Evolutionary conservation across 225 moss, liverwort and hornwort genomes (phyloP).

Genomic region (Lunularia cruciata): DNA sequence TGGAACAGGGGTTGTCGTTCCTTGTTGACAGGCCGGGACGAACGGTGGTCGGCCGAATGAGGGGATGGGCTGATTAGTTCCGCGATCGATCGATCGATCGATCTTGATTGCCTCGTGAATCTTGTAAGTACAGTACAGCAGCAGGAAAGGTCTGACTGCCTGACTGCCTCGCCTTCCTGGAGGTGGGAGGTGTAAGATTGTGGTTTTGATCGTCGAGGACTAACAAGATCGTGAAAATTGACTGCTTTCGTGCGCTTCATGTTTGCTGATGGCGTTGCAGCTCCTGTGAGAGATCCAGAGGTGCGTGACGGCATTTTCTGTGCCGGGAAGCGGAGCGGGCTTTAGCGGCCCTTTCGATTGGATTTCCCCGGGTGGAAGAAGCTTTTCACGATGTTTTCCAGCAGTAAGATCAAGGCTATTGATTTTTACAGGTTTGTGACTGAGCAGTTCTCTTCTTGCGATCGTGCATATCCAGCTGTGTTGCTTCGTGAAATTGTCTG

Average conservation of each 20-base stretch:
- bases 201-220: too few relatives aligned
- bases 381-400: slow-evolving; percentile 60
- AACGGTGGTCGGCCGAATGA: too few relatives aligned
- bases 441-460: not conserved
- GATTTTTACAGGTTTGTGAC: slow-evolving; percentile 66
- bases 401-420: slow-evolving; percentile 73
- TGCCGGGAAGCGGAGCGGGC: not conserved
- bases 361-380: not conserved
- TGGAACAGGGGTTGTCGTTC: too few relatives aligned
- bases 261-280: slow-evolving; percentile 13
- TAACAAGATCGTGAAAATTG: too few relatives aligned
- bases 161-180: not conserved
- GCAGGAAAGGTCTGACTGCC: not conserved
- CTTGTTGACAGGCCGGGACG: too few relatives aligned
- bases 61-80: not conserved
- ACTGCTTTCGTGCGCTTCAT: not conserved
- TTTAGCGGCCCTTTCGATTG: not conserved
- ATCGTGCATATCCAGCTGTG: too few relatives aligned
- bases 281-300: not conserved
- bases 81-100: too few relatives aligned
- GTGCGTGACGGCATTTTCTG: not conserved
- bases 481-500: too few relatives aligned
- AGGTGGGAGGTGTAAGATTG: too few relatives aligned
- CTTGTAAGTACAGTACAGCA: not conserved
- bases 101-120: not conserved